Conservation (phyloP, 345 rosid genomes). For the Pugionium dolabratum region DNA sequence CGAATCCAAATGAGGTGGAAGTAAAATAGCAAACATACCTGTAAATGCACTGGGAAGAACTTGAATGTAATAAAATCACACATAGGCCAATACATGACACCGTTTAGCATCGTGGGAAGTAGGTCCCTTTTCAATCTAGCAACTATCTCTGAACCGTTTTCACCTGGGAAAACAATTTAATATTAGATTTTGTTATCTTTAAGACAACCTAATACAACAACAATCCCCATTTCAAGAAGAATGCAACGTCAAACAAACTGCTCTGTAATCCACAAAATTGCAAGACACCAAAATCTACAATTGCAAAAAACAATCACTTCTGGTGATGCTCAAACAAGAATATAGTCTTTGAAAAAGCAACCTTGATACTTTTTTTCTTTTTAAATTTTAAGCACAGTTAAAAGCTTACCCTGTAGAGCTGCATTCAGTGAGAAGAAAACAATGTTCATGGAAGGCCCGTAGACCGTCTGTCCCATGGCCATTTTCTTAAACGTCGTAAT, state of each 20-base stretch:
- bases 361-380: not conserved
- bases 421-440: constrained; percentile 83
- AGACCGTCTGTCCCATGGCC: constrained; percentile 72
- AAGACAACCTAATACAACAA: not conserved
- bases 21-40: constrained; percentile 46
- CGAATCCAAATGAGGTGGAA: not conserved
- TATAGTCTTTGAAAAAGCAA: not conserved
- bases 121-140: constrained; percentile 81
- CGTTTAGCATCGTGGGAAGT: constrained; percentile 71
- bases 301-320: not conserved
- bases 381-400: not conserved
- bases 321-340: not conserved
- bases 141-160: constrained; percentile 59
- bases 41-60: constrained; percentile 83
- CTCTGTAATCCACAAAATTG: not conserved
- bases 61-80: constrained; percentile 91
- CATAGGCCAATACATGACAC: constrained; percentile 86
- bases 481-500: constrained; percentile 82
- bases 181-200: not conserved
- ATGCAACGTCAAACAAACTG: not conserved
- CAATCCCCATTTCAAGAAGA: constrained; percentile 1
- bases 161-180: constrained; percentile 54
- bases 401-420: constrained; percentile 60
- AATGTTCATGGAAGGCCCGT: constrained; percentile 79
- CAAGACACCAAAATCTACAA: constrained; percentile 2